Evolutionary conservation across 164 flowering plant species (phyloP), one percentile per base, ranked within the genome.

Genomic region (Malania oleifera): DNA sequence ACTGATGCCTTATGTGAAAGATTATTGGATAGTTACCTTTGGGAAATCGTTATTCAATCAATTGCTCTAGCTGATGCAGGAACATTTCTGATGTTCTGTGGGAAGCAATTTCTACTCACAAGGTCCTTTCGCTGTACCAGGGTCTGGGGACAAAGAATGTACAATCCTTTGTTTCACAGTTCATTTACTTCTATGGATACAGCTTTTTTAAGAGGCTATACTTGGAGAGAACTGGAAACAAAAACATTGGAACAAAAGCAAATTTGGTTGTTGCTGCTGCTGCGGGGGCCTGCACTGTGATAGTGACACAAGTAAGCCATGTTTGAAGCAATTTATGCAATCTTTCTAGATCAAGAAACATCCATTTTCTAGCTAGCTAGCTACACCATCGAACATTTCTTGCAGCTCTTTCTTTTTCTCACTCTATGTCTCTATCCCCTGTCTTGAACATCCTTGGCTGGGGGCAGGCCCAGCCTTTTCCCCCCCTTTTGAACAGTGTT

Each of bases 121-220:
- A 81, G 65, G 65, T 85, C 62, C 75, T 79, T 41, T 82, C 91
- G 25, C 48, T 85, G 73, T 85, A 82, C 67, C 91, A 81, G 70
- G 91, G 91, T 7, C 77, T 85, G 34, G 83, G 86, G 60, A 81
- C 86, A 47, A 82, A 85, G 74, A 85, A 81, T 63, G 47, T 85
- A 62, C 91, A 82, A 56, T 81, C 91, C 12, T 76, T 83, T 48
- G 71, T 83, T 61, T 72, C 84, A 24, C 79, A 73, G 54, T 85
- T 85, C 71, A 41, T 85, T 43, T 85, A 85, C 67, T 85, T 85
- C 62, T 81, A 83, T 66, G 86, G 83, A 34, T 85, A 85, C 50
- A 82, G 84, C 69, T 81, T 76, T 71, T 75, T 85, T 37, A 82
- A 75, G 72, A 76, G 72, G 67, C 56, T 81, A 23, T 82, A 83